Percentiles rank a stretch among this genome's conserved stretches.
Evolutionary conservation across 2,329 filamentous ascomycete species (phyloP).

Genomic region (Paecilomyces dactylethromorphus): DNA sequence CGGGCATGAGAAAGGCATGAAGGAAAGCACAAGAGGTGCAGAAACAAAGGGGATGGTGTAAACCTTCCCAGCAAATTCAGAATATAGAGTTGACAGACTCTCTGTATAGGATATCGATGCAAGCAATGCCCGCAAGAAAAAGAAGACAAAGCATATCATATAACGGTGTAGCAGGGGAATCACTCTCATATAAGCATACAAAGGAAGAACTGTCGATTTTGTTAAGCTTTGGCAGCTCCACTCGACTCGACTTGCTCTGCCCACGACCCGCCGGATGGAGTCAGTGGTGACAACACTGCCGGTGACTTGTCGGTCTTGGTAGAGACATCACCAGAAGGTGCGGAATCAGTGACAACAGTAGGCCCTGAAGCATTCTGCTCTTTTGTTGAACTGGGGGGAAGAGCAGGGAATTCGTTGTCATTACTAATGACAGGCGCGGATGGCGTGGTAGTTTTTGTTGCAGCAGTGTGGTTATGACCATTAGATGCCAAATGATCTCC

Average conservation of each 20-base stretch:
- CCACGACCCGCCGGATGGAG: conserved; percentile 10
- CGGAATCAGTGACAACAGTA: conserved; percentile 12
- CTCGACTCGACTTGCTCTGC: conserved; percentile 13
- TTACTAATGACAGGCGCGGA: conserved; percentile 18
- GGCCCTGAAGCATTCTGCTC: conserved; percentile 7
- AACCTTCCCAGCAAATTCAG: background rate
- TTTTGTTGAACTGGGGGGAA: conserved; percentile 21
- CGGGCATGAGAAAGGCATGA: background rate
- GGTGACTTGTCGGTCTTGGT: background rate
- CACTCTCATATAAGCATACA: background rate
- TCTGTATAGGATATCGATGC: background rate
- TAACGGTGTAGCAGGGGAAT: background rate
- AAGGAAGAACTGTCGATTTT: background rate
- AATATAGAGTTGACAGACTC: background rate
- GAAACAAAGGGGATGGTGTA: background rate
- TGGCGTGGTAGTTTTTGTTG: conserved; percentile 8
- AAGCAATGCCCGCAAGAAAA: background rate
- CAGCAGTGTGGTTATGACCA: conserved; percentile 5
- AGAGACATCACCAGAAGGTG: conserved; percentile 7
- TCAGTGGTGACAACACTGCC: conserved; percentile 5
- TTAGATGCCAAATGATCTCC: conserved; percentile 15
- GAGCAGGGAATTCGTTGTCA: conserved; percentile 29
- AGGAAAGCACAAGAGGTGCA: background rate
- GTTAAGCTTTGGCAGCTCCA: background rate
- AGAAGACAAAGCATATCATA: background rate